A percentile compares a stretch with the other conserved stretches of the same genome.
phyloP scores from a whole-genome alignment of 306 rosid species.

The Malus sylvestris region DNA sequence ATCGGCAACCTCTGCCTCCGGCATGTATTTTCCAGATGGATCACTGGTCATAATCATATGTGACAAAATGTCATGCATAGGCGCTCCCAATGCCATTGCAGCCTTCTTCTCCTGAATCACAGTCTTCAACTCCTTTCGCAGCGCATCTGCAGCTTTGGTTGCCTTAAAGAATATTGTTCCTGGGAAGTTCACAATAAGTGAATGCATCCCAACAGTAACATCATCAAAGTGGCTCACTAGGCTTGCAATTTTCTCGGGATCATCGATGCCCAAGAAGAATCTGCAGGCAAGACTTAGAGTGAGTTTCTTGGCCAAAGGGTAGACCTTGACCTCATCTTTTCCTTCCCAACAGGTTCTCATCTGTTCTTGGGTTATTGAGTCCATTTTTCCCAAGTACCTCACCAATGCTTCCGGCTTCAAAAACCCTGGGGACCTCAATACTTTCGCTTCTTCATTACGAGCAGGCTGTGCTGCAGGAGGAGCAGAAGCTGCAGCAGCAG shows the following conservation, averaged over 20 bases:
- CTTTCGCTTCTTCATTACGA: neutral
- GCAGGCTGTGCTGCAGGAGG: neutral
- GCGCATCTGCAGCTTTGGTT: slow-evolving; percentile 17
- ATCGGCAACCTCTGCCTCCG: slow-evolving; percentile 40
- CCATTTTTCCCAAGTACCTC: slow-evolving; percentile 37
- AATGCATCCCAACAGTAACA: slow-evolving; percentile 30
- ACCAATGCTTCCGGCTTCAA: slow-evolving; percentile 44
- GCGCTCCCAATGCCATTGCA: slow-evolving; percentile 32
- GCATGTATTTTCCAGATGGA: slow-evolving; percentile 45
- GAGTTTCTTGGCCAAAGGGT: slow-evolving; percentile 30
- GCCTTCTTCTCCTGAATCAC: slow-evolving; percentile 46
- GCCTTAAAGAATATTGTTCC: slow-evolving; percentile 36
- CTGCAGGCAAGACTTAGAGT: slow-evolving; percentile 27
- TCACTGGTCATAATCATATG: slow-evolving; percentile 45
- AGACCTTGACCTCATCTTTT: slow-evolving; percentile 25
- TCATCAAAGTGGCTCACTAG: slow-evolving; percentile 22
- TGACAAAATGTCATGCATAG: slow-evolving; percentile 40
- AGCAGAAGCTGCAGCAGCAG: neutral
- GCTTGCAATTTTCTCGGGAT: slow-evolving; percentile 9
- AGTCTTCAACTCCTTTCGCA: slow-evolving; percentile 34
- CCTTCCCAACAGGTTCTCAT: slow-evolving; percentile 38
- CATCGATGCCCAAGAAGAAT: slow-evolving; percentile 38
- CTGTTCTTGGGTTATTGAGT: slow-evolving; percentile 29
- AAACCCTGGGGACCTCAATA: slow-evolving; percentile 25
- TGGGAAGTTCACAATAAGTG: slow-evolving; percentile 25